These are phyloP conservation scores for Xylaria telfairii DNA, from an alignment of 495 filamentous ascomycete species.

Conservation along the genomic window DNA sequence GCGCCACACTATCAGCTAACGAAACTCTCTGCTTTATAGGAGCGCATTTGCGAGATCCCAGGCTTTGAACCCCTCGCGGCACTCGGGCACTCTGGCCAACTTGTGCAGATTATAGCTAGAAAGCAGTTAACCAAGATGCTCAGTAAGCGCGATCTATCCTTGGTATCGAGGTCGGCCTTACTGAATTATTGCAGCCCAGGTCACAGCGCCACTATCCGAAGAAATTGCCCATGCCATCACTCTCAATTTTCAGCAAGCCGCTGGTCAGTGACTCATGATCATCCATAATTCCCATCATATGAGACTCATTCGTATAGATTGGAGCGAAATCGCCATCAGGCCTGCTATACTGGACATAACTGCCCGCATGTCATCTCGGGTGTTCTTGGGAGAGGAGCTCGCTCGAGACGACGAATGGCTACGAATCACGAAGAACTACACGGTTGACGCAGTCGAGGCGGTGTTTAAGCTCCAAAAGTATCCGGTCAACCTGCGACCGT, in stretches of 20 bases:
- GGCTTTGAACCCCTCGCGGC: conserved; percentile 54
- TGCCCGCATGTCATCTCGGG: conserved; percentile 49
- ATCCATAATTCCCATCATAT: background rate
- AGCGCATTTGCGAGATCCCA: conserved; percentile 38
- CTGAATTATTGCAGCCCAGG: conserved; percentile 34
- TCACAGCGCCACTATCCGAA: conserved; percentile 46
- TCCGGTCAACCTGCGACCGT: conserved; percentile 39
- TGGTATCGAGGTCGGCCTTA: background rate
- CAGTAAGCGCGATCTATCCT: conserved; percentile 32
- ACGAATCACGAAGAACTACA: conserved; percentile 46
- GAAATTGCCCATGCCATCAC: conserved; percentile 48
- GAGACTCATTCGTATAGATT: conserved; percentile 30
- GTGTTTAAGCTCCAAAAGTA: conserved; percentile 39
- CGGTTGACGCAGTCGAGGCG: conserved; percentile 38
- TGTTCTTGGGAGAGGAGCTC: conserved; percentile 57
- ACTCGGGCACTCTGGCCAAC: conserved; percentile 27
- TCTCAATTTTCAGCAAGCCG: conserved; percentile 34
- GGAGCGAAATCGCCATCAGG: conserved; percentile 32
- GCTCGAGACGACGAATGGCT: conserved; percentile 55
- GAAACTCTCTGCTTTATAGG: conserved; percentile 6
- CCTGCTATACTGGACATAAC: conserved; percentile 41
- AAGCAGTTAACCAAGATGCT: conserved; percentile 56
- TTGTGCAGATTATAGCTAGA: conserved; percentile 49
- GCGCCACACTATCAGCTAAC: background rate
- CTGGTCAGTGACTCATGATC: conserved; percentile 11